Evolutionary conservation across 345 rosid genomes (phyloP), one percentile per base, ranked within the genome.

Genomic region (Melastoma malabathricum): DNA sequence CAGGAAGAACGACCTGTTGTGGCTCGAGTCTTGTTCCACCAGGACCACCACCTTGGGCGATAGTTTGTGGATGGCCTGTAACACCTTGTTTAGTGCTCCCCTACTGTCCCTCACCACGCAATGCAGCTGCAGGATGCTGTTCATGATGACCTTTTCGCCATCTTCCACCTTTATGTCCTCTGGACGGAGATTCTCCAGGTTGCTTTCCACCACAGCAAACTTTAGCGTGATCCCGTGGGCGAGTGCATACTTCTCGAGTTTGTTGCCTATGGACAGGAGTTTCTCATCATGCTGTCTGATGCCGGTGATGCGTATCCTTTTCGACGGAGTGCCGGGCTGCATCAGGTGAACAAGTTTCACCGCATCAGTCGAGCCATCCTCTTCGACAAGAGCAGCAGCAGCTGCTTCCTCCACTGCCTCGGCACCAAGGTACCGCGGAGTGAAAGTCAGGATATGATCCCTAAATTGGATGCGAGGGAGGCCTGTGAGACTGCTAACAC

Each of bases 11-110:
- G 89, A 82, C 17, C 82, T 80, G 16, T 82, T 82, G 58, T 76
- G 82, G 67, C 77, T 76, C 0, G 82, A 78, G 18, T 82, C 84
- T 55, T 82, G 89, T 68, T 82, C 84, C 0, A 70, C 80, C 1
- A 82, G 56, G 17, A 78, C 77, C 54, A 78, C 52, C 8, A 70
- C 44, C 34, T 76, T 82, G 0, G 79, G 82, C 2, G 73, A 68
- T 3, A 82, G 80, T 64, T 74, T 62, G 15, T 68, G 82, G 18
- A 76, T 74, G 16, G 70, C 60, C 51, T 69, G 72, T 22, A 82
- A 56, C 16, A 79, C 79, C 2, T 81, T 70, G 56, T 74, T 79
- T 44, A 79, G 41, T 19, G 81, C 83, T 60, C 82, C 89, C 44
- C 82, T 56, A 27, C 85, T 79, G 55, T 79, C 85, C 58, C 76